Conservation (phyloP, 768 basidiomycete species). For the Neoboletus magnificus region DNA sequence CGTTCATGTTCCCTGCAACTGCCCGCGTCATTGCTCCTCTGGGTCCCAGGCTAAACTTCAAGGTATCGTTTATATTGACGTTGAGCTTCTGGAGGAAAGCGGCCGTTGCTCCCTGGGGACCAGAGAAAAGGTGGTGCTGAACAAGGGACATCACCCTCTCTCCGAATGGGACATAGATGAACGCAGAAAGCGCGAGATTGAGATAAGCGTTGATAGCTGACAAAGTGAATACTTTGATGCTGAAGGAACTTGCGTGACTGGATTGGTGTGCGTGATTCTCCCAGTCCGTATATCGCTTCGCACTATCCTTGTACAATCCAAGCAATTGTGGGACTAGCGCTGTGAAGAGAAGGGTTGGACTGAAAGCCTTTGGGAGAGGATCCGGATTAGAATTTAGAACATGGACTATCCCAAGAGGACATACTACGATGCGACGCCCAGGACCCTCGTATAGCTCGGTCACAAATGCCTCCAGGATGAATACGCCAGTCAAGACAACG, state of each 20-base stretch:
- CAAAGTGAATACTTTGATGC: conserved; percentile 87
- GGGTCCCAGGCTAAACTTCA: conserved; percentile 28
- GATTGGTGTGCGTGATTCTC: conserved; percentile 89
- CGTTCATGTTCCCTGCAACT: conserved; percentile 11
- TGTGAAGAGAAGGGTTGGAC: conserved; percentile 81
- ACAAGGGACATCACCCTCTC: conserved; percentile 70
- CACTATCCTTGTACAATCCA: conserved; percentile 64
- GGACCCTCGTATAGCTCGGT: conserved; percentile 86
- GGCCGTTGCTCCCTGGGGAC: conserved; percentile 11
- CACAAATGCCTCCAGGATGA: conserved; percentile 88
- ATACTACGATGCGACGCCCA: conserved; percentile 71
- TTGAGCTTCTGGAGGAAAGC: conserved; percentile 21
- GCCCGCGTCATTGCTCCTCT: conserved; percentile 6
- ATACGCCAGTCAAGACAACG: conserved; percentile 73
- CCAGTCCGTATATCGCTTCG: conserved; percentile 73
- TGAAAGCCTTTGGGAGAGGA: conserved; percentile 51
- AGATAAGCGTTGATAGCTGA: conserved; percentile 89
- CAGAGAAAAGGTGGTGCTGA: conserved; percentile 29
- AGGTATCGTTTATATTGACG: conserved; percentile 26
- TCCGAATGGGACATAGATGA: conserved; percentile 93
- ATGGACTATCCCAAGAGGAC: conserved; percentile 26
- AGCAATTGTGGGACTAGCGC: conserved; percentile 79
- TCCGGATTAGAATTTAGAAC: background rate
- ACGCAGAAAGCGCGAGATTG: conserved; percentile 89
- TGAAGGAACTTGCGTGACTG: conserved; percentile 72